Conservation (phyloP, 768 basidiomycete species). For the Auricularia sp. region DNA sequence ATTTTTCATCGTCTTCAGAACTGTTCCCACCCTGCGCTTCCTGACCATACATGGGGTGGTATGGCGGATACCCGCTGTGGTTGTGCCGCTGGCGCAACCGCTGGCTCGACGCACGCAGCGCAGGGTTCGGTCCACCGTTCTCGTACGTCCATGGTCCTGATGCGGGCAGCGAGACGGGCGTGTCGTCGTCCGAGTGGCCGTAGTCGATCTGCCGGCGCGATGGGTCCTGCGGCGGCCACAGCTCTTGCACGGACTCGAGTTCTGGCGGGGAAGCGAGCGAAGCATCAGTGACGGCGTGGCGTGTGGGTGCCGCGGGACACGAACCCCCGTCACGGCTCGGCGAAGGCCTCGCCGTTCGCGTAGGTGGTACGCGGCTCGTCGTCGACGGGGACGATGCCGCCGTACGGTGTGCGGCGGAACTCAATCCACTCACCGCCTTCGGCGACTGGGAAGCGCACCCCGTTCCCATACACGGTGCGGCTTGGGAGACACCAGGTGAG, state of each 20-base stretch:
- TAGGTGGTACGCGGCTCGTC: neutral
- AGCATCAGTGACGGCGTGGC: neutral
- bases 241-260: conserved; percentile 20
- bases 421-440: conserved; percentile 66
- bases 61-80: conserved; percentile 52
- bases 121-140: conserved; percentile 66
- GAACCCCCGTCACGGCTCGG: conserved; percentile 3
- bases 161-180: conserved; percentile 37
- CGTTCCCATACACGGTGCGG: conserved; percentile 48
- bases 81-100: conserved; percentile 22
- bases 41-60: conserved; percentile 60
- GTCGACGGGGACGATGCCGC: conserved; percentile 7
- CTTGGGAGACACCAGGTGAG: conserved; percentile 82
- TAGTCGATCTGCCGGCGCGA: conserved; percentile 16
- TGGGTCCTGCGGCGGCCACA: conserved; percentile 75
- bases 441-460: conserved; percentile 67
- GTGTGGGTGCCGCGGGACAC: conserved; percentile 4
- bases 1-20: conserved; percentile 17
- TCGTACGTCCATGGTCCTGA: conserved; percentile 79
- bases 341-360: neutral
- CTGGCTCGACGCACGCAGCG: conserved; percentile 52
- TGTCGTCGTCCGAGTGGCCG: conserved; percentile 18
- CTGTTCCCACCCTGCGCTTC: conserved; percentile 14
- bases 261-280: conserved; percentile 5
- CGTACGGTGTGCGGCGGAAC: conserved; percentile 18